Conservation (phyloP, 208 protist species). For the Vickermania ingenoplastis region DNA sequence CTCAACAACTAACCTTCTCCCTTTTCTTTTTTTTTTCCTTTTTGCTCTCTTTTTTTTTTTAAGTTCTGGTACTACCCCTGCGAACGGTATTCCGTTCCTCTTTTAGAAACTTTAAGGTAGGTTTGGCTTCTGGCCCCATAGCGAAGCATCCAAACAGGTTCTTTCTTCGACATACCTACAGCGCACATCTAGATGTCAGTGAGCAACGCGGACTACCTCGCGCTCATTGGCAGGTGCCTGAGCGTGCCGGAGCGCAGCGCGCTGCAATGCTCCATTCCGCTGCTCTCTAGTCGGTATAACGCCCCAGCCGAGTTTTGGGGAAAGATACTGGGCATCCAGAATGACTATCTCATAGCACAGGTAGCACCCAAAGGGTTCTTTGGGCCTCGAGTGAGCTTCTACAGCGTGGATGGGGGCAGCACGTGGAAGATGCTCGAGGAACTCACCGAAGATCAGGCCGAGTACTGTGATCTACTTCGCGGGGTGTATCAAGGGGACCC, state of each 20-base stretch:
- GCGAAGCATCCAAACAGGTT: too few relatives aligned
- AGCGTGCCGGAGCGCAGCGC: slow-evolving; percentile 57
- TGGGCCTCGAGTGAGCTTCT: slow-evolving; percentile 54
- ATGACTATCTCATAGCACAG: slow-evolving; percentile 78
- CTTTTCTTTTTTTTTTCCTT: too few relatives aligned
- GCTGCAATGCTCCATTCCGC: slow-evolving; percentile 69
- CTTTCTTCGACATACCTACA: too few relatives aligned
- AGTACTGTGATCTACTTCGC: slow-evolving; percentile 74
- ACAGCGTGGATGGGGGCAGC: slow-evolving; percentile 72
- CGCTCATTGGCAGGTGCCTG: slow-evolving; percentile 42
- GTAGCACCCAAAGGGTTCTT: slow-evolving; percentile 40
- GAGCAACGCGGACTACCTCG: slow-evolving; percentile 43
- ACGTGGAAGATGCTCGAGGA: slow-evolving; percentile 56
- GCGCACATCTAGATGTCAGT: too few relatives aligned
- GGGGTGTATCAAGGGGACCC: slow-evolving; percentile 75
- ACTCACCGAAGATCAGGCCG: slow-evolving; percentile 54
- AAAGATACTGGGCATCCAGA: slow-evolving; percentile 48
- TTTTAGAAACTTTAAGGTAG: too few relatives aligned
- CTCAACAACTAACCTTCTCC: too few relatives aligned
- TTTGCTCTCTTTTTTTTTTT: too few relatives aligned
- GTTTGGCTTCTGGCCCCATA: too few relatives aligned
- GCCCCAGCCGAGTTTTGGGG: slow-evolving; percentile 69
- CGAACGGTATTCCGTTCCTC: too few relatives aligned
- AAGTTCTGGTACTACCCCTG: too few relatives aligned
- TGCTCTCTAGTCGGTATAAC: slow-evolving; percentile 49